These are phyloP conservation scores for Drechmeria coniospora DNA, from an alignment of 2,329 filamentous ascomycete genomes.

Conservation along the genomic window DNA sequence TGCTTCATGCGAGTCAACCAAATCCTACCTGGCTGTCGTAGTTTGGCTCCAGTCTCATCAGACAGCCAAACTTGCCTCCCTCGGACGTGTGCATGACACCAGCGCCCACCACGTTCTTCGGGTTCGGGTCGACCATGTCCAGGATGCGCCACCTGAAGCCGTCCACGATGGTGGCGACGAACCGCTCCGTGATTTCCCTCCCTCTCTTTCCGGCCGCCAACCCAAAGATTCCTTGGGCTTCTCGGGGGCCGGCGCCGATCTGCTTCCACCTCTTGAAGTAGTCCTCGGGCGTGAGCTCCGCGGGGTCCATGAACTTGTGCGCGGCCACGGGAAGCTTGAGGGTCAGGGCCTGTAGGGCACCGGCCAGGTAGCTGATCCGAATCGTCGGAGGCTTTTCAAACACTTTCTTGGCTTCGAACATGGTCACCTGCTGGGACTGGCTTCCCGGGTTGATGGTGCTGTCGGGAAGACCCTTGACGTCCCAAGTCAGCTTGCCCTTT, in stretches of 20 bases:
- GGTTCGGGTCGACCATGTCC: conserved; percentile 76
- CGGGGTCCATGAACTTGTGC: conserved; percentile 95
- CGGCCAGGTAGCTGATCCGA: conserved; percentile 84
- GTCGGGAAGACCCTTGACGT: conserved; percentile 79
- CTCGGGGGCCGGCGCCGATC: conserved; percentile 75
- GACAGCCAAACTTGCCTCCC: conserved; percentile 83
- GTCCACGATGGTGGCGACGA: conserved; percentile 57
- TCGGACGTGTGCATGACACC: conserved; percentile 71
- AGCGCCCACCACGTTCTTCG: conserved; percentile 84
- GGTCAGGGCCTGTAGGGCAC: conserved; percentile 81
- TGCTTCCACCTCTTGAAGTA: conserved; percentile 99
- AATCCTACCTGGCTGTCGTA: conserved; percentile 67
- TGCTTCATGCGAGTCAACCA: neutral
- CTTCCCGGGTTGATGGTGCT: conserved; percentile 57
- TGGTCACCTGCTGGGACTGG: conserved; percentile 84
- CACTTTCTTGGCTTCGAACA: conserved; percentile 74
- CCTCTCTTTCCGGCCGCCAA: conserved; percentile 31
- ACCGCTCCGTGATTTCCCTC: conserved; percentile 52
- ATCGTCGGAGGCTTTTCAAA: conserved; percentile 82
- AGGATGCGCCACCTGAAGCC: conserved; percentile 86
- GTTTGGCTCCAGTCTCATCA: conserved; percentile 89
- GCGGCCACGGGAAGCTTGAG: conserved; percentile 76
- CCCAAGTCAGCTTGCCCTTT: conserved; percentile 57
- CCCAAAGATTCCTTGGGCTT: conserved; percentile 77
- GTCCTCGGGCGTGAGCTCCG: conserved; percentile 73